phyloP scores from a whole-genome alignment of 192 early-diverging fungal species.

The Mortierella antarctica region DNA sequence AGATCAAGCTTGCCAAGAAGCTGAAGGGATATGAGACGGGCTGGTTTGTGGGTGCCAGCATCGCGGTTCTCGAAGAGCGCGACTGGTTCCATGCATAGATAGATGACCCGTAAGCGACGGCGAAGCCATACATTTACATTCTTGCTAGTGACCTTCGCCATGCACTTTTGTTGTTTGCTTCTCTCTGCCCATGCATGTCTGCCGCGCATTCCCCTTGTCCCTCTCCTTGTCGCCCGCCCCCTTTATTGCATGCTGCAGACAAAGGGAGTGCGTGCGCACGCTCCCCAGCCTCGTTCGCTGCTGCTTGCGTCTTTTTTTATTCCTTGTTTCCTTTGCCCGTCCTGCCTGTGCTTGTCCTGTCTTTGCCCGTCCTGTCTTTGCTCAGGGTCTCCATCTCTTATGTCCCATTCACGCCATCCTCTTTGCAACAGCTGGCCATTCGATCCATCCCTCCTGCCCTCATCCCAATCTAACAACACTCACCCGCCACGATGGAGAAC shows the following conservation, averaged over 20 bases:
- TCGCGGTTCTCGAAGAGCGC: constrained; percentile 79
- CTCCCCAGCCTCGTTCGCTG: no score
- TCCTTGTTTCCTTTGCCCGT: no score
- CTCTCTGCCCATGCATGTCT: neutral
- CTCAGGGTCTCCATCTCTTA: no score
- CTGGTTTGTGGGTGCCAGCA: constrained; percentile 94
- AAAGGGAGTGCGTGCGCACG: no score
- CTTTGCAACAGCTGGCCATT: neutral
- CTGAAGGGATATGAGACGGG: constrained; percentile 96
- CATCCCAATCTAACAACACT: neutral
- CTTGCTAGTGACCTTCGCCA: neutral
- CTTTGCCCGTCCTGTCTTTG: no score
- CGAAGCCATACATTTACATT: neutral
- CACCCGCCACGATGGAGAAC: constrained; percentile 25
- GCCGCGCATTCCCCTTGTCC: neutral
- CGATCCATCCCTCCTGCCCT: neutral
- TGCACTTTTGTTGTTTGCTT: neutral
- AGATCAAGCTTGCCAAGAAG: constrained; percentile 90
- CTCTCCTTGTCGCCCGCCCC: constrained; percentile 2
- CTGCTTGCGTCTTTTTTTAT: no score
- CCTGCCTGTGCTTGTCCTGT: no score
- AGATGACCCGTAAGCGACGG: neutral
- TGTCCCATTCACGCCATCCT: neutral
- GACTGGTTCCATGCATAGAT: constrained; percentile 17
- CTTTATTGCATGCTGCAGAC: neutral